These are phyloP conservation scores for Penicillium sp. DNA, from an alignment of 2,329 filamentous ascomycete genomes.

Conservation along the genomic window DNA sequence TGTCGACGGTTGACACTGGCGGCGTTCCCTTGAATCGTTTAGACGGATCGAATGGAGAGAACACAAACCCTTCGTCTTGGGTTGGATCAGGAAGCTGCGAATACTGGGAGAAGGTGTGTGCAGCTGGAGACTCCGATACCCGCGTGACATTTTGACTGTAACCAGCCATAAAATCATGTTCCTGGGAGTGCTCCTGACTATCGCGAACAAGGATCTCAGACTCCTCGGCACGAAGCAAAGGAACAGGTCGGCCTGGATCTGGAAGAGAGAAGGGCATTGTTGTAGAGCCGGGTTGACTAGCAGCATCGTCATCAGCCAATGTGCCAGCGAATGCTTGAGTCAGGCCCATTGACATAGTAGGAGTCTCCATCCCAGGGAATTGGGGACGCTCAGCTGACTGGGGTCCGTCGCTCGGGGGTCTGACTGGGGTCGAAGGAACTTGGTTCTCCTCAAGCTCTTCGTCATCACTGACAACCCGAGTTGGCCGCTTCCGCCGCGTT, in stretches of 20 bases:
- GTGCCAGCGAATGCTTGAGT: constrained; percentile 91
- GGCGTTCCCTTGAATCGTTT: constrained; percentile 63
- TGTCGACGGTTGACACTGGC: constrained; percentile 66
- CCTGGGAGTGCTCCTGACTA: constrained; percentile 50
- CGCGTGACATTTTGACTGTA: constrained; percentile 35
- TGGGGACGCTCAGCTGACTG: constrained; percentile 49
- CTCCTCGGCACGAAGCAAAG: constrained; percentile 59
- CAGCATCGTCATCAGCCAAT: constrained; percentile 63
- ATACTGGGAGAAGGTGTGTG: constrained; percentile 55
- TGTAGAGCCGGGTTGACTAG: constrained; percentile 49
- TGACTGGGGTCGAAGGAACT: constrained; percentile 33
- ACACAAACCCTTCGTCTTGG: constrained; percentile 74
- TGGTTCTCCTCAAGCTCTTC: constrained; percentile 54
- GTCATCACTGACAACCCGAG: constrained; percentile 64
- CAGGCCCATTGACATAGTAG: constrained; percentile 59
- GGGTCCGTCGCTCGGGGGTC: constrained; percentile 27
- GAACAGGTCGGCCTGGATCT: constrained; percentile 56
- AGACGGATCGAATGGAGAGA: constrained; percentile 67
- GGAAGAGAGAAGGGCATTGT: constrained; percentile 48
- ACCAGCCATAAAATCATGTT: constrained; percentile 46
- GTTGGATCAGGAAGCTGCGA: constrained; percentile 72
- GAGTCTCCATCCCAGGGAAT: constrained; percentile 64
- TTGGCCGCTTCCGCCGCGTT: constrained; percentile 50
- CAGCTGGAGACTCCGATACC: constrained; percentile 38
- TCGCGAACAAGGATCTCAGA: constrained; percentile 61